phyloP scores from a whole-genome alignment of 129 eudicot genomes.

The Flaveria linearis region DNA sequence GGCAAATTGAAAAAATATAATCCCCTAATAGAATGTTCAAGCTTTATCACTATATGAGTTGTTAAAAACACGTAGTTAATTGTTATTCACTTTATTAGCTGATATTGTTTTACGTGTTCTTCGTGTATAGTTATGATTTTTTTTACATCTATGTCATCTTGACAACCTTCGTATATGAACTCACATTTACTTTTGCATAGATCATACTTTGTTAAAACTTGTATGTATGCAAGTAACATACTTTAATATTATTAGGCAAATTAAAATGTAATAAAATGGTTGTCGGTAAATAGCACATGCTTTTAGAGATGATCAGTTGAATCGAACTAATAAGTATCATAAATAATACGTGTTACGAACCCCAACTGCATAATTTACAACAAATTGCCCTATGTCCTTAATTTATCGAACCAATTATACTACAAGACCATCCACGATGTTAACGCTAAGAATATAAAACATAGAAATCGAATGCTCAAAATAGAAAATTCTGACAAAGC shows the following conservation, averaged over 20 bases:
- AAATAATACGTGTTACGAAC: not conserved
- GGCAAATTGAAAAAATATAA: too few species aligned
- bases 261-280: not conserved
- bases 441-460: constrained; percentile 11
- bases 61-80: too few species aligned
- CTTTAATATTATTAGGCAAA: not conserved
- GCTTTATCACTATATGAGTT: too few species aligned
- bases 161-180: too few species aligned
- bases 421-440: constrained; percentile 25
- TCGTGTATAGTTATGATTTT: too few species aligned
- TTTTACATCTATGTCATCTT: too few species aligned
- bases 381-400: constrained; percentile 41
- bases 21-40: too few species aligned
- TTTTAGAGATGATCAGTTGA: too few species aligned
- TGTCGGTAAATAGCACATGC: not conserved
- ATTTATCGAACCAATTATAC: constrained; percentile 4
- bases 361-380: constrained; percentile 11
- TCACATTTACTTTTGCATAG: not conserved
- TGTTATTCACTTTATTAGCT: too few species aligned
- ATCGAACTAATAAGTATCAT: not conserved
- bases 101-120: too few species aligned
- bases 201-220: not conserved
- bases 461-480: not conserved
- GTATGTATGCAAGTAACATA: too few species aligned
- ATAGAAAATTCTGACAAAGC: constrained; percentile 13